phyloP scores from a whole-genome alignment of 352 stramenopile genomes.

The Saprolegnia diclina region DNA sequence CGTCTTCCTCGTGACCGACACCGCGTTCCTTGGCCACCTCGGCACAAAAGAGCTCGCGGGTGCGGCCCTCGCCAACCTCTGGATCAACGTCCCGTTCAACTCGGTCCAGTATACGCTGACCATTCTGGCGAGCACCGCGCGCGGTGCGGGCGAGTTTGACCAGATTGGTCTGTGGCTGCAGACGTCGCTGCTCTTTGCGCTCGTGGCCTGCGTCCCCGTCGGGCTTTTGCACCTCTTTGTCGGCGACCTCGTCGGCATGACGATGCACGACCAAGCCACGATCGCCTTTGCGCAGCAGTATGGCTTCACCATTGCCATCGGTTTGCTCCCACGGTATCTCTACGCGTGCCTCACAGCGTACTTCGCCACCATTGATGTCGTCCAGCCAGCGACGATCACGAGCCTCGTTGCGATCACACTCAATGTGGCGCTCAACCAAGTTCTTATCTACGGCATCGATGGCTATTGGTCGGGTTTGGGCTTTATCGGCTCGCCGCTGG shows the following conservation, averaged over 20 bases:
- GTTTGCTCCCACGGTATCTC: background rate
- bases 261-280: background rate
- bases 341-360: slow-evolving; percentile 36
- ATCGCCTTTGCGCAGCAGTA: background rate
- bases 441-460: slow-evolving; percentile 65
- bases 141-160: slow-evolving; percentile 64
- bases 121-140: slow-evolving; percentile 26
- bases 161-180: slow-evolving; percentile 77
- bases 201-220: slow-evolving; percentile 56
- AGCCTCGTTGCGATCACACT: slow-evolving; percentile 57
- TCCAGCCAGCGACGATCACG: slow-evolving; percentile 66
- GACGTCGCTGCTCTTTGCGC: slow-evolving; percentile 59
- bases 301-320: background rate
- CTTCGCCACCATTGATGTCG: slow-evolving; percentile 68
- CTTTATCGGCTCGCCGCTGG: slow-evolving; percentile 65
- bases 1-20: background rate
- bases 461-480: slow-evolving; percentile 46
- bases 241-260: background rate
- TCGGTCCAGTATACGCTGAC: background rate
- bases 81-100: slow-evolving; percentile 34
- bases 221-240: slow-evolving; percentile 37
- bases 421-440: slow-evolving; percentile 57
- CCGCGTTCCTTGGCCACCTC: no score
- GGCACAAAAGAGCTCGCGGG: slow-evolving; percentile 57
- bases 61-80: slow-evolving; percentile 62